Base-by-base conservation (phyloP, 2,329 filamentous ascomycete species). In the Albophoma yamanashiensis region DNA sequence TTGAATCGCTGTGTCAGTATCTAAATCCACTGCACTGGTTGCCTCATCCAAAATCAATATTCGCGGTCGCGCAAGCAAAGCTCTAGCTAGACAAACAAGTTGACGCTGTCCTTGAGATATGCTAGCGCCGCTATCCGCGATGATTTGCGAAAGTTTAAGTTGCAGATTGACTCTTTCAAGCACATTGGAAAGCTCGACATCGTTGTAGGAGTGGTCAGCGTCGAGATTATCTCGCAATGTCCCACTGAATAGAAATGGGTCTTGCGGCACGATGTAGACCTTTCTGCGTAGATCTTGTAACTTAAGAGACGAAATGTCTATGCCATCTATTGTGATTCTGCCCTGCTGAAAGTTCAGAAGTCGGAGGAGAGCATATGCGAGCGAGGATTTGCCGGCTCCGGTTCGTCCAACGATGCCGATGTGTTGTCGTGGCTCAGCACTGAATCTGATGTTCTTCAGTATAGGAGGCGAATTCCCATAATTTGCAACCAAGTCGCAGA, bases 341-440 rank as follows among this genome's bases (percentile, higher is more conserved):
- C 45, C 45, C 12, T 50, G 45, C 12, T 17, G 22, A 17, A 4
- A 96, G 91, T 55, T 59, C 25, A 68, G 86, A 81, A 59, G 92
- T 91, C 58, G 83, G 81, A 57, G 80, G 82, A 8, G 90, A 7
- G 52, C 36, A 25, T 55, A 53, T 25, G 50, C 36, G 22, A 56
- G 58, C 9, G 62, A 53, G 3, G 89, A 93, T 78, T 96, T 96
- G 68, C 92, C 92, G 45, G 92, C 92, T 59, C 92, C 92, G 1
- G 92, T 97, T 43, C 92, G 87, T 60, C 92, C 92, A 50, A 96
- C 92, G n/a, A 96, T 91, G 62, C 92, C 92, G 71, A 96, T 91
- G 79, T 96, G 96, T 77, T 96, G 39, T 47, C 34, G 42, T 45
- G 42, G 42, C 42, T 45, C 42, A 14, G n/a, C 42, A 45, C 42